phyloP scores from a whole-genome alignment of 2,329 filamentous ascomycete species.

The Nothophaeocryptopus gaeumannii region DNA sequence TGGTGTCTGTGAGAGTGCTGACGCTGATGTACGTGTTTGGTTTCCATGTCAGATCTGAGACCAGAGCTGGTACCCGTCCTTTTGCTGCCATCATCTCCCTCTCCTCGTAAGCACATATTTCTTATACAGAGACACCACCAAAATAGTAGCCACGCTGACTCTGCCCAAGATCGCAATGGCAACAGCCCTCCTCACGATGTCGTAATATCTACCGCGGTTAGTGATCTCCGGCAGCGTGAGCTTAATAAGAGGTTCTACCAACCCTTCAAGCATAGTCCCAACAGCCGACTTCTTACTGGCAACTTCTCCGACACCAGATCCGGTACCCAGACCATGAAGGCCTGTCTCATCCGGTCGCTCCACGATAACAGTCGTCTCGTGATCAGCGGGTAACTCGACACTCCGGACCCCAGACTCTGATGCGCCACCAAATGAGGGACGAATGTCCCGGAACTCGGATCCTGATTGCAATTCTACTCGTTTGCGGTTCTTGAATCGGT shows the following conservation, averaged over 20 bases:
- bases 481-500: constrained; percentile 55
- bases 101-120: neutral
- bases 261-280: constrained; percentile 50
- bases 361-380: constrained; percentile 17
- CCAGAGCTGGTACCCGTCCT: no score
- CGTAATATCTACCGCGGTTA: constrained; percentile 46
- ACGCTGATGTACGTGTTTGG: no score
- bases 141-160: constrained; percentile 16
- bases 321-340: constrained; percentile 45
- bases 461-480: constrained; percentile 35
- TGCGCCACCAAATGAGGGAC: constrained; percentile 29
- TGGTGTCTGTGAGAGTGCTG: no score
- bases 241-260: constrained; percentile 25
- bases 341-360: constrained; percentile 43
- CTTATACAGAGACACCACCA: constrained; percentile 20
- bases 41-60: no score
- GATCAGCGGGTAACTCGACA: neutral
- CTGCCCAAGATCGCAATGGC: constrained; percentile 42
- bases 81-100: no score
- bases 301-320: constrained; percentile 33
- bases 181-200: constrained; percentile 49
- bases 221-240: constrained; percentile 29
- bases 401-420: constrained; percentile 22
- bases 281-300: constrained; percentile 44
- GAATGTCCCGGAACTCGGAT: constrained; percentile 22